Evolutionary conservation across 768 basidiomycete species (phyloP), one percentile per base, ranked within the genome.

Genomic region (Cantharellus anzutake): DNA sequence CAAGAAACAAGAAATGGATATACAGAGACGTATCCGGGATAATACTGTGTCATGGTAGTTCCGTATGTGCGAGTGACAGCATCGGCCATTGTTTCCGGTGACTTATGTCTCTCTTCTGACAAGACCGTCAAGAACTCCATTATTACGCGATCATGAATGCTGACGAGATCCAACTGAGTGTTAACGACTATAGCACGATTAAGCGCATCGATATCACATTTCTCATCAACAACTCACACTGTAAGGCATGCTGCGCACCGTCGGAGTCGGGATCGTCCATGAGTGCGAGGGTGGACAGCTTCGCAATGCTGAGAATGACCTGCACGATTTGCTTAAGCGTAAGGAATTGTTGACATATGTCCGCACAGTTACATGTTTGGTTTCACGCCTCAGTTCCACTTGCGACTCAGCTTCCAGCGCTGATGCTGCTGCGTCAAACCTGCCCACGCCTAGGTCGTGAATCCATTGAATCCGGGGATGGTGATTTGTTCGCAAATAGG

Each of bases 221-320:
- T 80, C 64, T 91, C 82, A 65, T 97, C 88, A 73, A 92, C 84
- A 2, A 77, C 90, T 92, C n/a, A 4, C n/a, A n/a, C 56, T 16
- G 41, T 0, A 4, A 38, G 4, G 57, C 41, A 20, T 29, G 11
- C 29, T 11, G 20, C 3, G 11, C 48, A 55, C 63, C 40, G 4
- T 63, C 59, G 48, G 4, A 55, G 67, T 72, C 44, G 11, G 29
- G 11, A 48, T 48, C 44, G 29, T 11, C 44, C 11, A 11, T 11
- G 11, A 11, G 44, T 11, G 44, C 44, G 11, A 48, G 29, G 44
- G 44, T 48, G 44, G 84, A 74, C 5, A 98, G 77, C 69, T 97
- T 97, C 29, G 88, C 88, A 37, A 97, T 80, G 66, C 90, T 92
- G 59, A 93, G 78, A 79, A 89, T 83, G 52, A 97, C 74, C 93